Percentiles rank a stretch among this genome's conserved stretches.
Conservation (phyloP, 371 early-diverging fungal species). For the Haplosporangium sp. region DNA sequence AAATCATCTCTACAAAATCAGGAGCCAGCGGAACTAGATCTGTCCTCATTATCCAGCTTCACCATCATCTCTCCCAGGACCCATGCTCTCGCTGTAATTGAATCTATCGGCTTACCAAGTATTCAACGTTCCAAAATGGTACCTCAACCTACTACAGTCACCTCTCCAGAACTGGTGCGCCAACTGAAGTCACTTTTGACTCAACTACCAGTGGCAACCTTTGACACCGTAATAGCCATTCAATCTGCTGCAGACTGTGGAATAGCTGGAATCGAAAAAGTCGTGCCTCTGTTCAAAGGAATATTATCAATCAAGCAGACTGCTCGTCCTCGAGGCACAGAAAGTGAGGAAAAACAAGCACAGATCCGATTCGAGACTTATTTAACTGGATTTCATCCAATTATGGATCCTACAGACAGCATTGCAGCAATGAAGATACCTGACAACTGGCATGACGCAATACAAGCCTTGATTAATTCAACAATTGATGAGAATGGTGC, state of each 20-base stretch:
- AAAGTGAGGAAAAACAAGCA: constrained; percentile 28
- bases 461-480: constrained; percentile 35
- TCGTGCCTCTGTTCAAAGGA: constrained; percentile 59
- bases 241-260: constrained; percentile 58
- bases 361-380: constrained; percentile 29
- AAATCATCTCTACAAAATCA: constrained; percentile 5
- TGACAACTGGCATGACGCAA: constrained; percentile 57
- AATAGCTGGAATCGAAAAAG: constrained; percentile 58
- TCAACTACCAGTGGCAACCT: constrained; percentile 37
- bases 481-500: constrained; percentile 32
- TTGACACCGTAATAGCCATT: constrained; percentile 58
- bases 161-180: constrained; percentile 15
- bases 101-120: constrained; percentile 46
- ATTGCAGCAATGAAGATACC: constrained; percentile 59
- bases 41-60: constrained; percentile 45
- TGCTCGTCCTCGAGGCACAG: constrained; percentile 27
- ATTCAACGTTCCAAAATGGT: constrained; percentile 20
- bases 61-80: constrained; percentile 71
- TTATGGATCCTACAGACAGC: constrained; percentile 56
- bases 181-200: constrained; percentile 30
- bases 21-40: constrained; percentile 13
- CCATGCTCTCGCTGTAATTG: constrained; percentile 66
- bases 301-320: constrained; percentile 53
- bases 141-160: constrained; percentile 31
- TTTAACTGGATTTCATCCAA: constrained; percentile 44